phyloP scores from a whole-genome alignment of 257 asterid genomes.

The Salvia rosmarinus region DNA sequence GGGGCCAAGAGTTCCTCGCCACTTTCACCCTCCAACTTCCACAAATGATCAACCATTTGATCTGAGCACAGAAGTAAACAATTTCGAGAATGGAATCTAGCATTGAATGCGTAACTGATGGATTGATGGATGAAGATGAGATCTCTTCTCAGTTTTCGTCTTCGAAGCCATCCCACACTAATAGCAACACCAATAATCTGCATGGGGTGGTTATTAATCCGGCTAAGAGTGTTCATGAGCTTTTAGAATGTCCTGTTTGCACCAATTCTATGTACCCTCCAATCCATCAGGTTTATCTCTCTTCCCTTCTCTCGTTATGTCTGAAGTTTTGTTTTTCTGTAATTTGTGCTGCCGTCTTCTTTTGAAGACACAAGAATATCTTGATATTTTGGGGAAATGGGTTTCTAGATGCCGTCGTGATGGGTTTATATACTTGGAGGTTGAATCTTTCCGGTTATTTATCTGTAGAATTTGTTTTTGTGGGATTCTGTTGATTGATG shows the following conservation, averaged over 20 bases:
- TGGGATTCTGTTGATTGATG: slow-evolving; percentile 21
- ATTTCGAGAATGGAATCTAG: slow-evolving; percentile 54
- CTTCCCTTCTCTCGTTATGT: neutral
- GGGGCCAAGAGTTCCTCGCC: slow-evolving; percentile 25
- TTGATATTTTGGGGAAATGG: slow-evolving; percentile 23
- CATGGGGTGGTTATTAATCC: slow-evolving; percentile 45
- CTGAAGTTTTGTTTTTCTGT: neutral
- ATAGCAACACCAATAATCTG: slow-evolving; percentile 37
- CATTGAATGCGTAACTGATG: slow-evolving; percentile 64
- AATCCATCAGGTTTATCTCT: slow-evolving; percentile 60
- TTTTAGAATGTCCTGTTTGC: slow-evolving; percentile 71
- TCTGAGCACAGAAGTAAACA: slow-evolving; percentile 15
- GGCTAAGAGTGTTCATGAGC: slow-evolving; percentile 63
- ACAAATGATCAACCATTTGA: slow-evolving; percentile 35
- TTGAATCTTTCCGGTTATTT: slow-evolving; percentile 11
- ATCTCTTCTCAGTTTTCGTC: slow-evolving; percentile 58
- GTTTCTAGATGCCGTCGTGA: slow-evolving; percentile 26
- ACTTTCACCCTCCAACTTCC: slow-evolving; percentile 30
- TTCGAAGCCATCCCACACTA: slow-evolving; percentile 45
- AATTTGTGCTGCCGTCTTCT: neutral
- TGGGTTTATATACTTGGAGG: slow-evolving; percentile 22
- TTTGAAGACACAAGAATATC: slow-evolving; percentile 18
- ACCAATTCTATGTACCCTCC: slow-evolving; percentile 79
- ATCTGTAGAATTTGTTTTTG: neutral
- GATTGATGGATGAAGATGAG: slow-evolving; percentile 60